Percentiles rank a stretch among this genome's conserved stretches.
Evolutionary conservation across 2,329 filamentous ascomycete genomes (phyloP).

Genomic region (Botrytis fabae): DNA sequence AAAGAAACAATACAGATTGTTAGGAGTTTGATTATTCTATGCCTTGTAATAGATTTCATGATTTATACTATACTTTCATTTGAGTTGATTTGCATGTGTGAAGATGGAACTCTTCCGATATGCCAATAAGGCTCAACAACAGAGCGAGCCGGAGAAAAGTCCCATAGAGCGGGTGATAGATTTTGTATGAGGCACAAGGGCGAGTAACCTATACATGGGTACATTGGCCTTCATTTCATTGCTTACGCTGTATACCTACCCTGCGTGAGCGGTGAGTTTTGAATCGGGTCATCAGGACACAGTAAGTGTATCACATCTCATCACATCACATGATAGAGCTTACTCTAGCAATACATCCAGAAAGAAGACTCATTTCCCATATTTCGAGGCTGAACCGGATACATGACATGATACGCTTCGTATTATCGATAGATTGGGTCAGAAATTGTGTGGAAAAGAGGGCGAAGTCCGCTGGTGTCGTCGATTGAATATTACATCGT

Average conservation of each 20-base stretch:
- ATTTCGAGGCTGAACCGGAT: neutral
- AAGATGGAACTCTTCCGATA: neutral
- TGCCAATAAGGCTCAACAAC: neutral
- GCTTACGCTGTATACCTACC: neutral
- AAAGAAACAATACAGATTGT: neutral
- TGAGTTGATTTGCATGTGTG: neutral
- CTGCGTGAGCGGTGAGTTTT: neutral
- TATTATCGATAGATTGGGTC: neutral
- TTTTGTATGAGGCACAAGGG: neutral
- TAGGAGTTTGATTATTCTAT: neutral
- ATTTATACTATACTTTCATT: neutral
- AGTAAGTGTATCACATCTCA: neutral
- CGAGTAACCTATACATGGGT: neutral
- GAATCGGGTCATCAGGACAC: constrained; percentile 1
- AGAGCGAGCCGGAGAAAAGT: neutral
- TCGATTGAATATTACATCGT: neutral
- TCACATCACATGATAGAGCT: constrained; percentile 11
- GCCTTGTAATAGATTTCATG: neutral
- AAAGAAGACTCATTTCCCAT: neutral
- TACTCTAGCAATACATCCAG: constrained; percentile 1
- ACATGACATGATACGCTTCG: neutral
- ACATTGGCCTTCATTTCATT: neutral
- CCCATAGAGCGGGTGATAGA: neutral
- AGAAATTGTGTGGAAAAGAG: neutral
- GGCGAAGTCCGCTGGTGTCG: neutral